Evolutionary conservation across 176 grass and related monocot species (phyloP).

Genomic region (Oryza nivara): DNA sequence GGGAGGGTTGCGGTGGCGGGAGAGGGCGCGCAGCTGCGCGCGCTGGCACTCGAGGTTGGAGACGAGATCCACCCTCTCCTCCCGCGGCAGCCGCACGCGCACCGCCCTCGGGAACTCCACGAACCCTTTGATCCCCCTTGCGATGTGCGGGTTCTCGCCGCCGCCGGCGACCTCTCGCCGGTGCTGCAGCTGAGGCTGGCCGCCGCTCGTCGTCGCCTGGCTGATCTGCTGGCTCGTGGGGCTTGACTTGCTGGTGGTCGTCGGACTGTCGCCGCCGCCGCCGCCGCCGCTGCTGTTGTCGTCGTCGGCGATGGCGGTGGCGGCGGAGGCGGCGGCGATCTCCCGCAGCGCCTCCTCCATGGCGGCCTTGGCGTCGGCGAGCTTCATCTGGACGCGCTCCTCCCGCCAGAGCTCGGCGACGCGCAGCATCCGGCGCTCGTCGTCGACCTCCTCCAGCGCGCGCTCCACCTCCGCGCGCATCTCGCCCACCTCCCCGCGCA

Average conservation of each 20-base stretch:
- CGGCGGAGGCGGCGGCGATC: constrained; percentile 35
- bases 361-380: constrained; percentile 62
- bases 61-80: constrained; percentile 49
- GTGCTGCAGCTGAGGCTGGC: neutral
- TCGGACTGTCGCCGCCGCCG: constrained; percentile 12
- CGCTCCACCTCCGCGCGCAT: constrained; percentile 34
- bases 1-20: constrained; percentile 54
- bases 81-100: constrained; percentile 46
- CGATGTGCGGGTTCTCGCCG: constrained; percentile 83
- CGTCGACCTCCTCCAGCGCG: constrained; percentile 45
- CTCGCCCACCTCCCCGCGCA: constrained; percentile 55
- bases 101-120: constrained; percentile 81
- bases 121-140: constrained; percentile 84
- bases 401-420: constrained; percentile 86
- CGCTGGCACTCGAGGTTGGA: constrained; percentile 86
- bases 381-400: constrained; percentile 85
- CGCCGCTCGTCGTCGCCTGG: constrained; percentile 16
- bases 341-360: constrained; percentile 68
- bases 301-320: neutral
- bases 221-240: constrained; percentile 9
- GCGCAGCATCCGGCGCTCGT: constrained; percentile 74
- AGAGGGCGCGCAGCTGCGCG: constrained; percentile 71
- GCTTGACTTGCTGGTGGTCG: constrained; percentile 27
- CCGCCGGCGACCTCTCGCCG: constrained; percentile 43
- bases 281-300: constrained; percentile 10